Evolutionary conservation across 768 basidiomycete genomes (phyloP), one percentile per base, ranked within the genome.

Genomic region (Mycena albidolilacea): DNA sequence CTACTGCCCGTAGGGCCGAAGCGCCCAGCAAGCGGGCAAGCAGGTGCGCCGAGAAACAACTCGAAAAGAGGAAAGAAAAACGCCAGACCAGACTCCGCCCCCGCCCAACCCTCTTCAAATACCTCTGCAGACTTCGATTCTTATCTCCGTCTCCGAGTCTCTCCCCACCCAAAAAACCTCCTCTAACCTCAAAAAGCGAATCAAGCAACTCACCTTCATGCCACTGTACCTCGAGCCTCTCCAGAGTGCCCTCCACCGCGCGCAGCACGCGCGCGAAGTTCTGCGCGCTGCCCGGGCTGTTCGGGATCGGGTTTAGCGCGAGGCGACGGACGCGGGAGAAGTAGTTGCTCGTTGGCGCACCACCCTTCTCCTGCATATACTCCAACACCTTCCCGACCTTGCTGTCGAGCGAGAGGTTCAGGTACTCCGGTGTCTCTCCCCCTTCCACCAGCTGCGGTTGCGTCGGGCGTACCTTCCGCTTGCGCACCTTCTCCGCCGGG

Each of bases 321-420:
- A 70, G 54, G 12, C 69, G 64, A 1, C 64, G 64, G 12, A 70
- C 60, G 17, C 62, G 61, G 63, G 68, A 37, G 54, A 74, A 52
- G 21, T 59, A 48, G 0, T 48, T n/a, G n/a, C n/a, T n/a, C n/a
- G n/a, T n/a, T n/a, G n/a, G n/a, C n/a, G n/a, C n/a, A n/a, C n/a
- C n/a, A n/a, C n/a, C n/a, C n/a, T n/a, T n/a, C n/a, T n/a, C n/a
- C n/a, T n/a, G n/a, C n/a, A 69, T 43, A 21, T 43, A 38, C 2
- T 70, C 64, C 9, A 74, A 46, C 38, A 74, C 61, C 30, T 35
- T 54, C 35, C 59, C 73, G 43, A 70, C 54, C 37, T 74, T 61
- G 43, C 23, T 23, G 69, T 70, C 69, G 0, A 70, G 57, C 23
- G 73, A 74, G 19, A 74, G 65, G 39, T 70, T 74, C 21, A 74